These are phyloP conservation scores for Brassica hybrid DNA, from an alignment of 441 rosid species.

Conservation along the genomic window DNA sequence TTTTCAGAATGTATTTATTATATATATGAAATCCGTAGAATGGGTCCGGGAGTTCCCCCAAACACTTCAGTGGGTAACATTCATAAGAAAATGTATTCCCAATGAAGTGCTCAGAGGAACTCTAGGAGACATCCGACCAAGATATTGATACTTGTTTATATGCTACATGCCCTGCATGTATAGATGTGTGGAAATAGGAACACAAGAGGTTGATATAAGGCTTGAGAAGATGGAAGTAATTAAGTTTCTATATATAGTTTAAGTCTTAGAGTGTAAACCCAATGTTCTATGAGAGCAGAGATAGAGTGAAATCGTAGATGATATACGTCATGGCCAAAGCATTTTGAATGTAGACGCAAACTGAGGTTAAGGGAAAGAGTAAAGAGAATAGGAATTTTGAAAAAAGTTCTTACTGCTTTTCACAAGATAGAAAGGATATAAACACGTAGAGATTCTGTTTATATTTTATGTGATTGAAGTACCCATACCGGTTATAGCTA, in stretches of 20 bases:
- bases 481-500: no score
- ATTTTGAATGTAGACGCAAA: conserved; percentile 36
- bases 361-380: conserved; percentile 27
- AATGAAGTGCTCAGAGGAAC: conserved; percentile 41
- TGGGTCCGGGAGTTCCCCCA: conserved; percentile 45
- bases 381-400: conserved; percentile 20
- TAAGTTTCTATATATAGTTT: conserved; percentile 14
- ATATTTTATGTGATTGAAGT: background rate
- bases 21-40: background rate
- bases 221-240: conserved; percentile 6
- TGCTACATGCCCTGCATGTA: background rate
- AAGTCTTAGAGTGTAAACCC: background rate
- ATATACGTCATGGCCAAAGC: background rate
- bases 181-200: background rate
- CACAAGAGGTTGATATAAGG: background rate
- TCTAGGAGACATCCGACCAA: conserved; percentile 43
- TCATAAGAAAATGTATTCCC: background rate
- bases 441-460: conserved; percentile 26
- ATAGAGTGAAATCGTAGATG: background rate
- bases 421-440: conserved; percentile 25
- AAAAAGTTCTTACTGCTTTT: conserved; percentile 25
- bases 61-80: conserved; percentile 41
- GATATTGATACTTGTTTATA: background rate
- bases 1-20: no score
- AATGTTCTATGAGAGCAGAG: background rate